A percentile compares a stretch with the other conserved stretches of the same genome.
phyloP scores from a whole-genome alignment of 495 filamentous ascomycete genomes.

The Xeromyces bisporus region DNA sequence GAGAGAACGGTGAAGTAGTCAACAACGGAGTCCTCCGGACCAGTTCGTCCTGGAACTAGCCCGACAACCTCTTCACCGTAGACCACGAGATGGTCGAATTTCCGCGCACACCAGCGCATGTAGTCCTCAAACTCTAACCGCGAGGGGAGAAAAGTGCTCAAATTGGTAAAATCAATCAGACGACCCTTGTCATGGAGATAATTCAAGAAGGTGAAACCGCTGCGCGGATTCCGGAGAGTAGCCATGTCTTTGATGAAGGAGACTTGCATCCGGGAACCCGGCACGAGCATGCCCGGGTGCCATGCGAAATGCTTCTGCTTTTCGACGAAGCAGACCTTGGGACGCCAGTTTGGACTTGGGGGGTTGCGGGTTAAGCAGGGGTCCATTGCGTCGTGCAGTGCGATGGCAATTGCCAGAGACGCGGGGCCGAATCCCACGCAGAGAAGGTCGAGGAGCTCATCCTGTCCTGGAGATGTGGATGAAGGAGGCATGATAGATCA shows the following conservation, averaged over 20 bases:
- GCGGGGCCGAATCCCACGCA: conserved; percentile 92
- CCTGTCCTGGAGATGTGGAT: conserved; percentile 20
- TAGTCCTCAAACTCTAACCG: conserved; percentile 90
- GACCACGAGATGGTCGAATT: conserved; percentile 59
- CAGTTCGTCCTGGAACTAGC: conserved; percentile 22
- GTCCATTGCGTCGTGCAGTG: conserved; percentile 55
- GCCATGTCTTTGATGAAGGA: conserved; percentile 95
- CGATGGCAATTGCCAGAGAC: conserved; percentile 81
- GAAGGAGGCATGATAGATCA: too few species aligned
- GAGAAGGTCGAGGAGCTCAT: conserved; percentile 60
- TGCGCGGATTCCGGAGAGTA: conserved; percentile 70
- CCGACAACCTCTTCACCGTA: conserved; percentile 65
- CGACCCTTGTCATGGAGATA: conserved; percentile 68
- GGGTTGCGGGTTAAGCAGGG: conserved; percentile 15
- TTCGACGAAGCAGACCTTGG: conserved; percentile 72
- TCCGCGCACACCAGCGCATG: conserved; percentile 74
- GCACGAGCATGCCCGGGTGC: conserved; percentile 91
- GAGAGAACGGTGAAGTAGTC: conserved; percentile 40
- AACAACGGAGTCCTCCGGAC: conserved; percentile 17
- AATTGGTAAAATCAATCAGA: conserved; percentile 75
- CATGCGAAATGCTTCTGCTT: conserved; percentile 69
- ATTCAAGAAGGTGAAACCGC: conserved; percentile 89
- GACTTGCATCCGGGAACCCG: conserved; percentile 91
- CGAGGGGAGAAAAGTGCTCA: conserved; percentile 73
- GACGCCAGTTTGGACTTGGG: conserved; percentile 18